phyloP scores from a whole-genome alignment of 2,329 filamentous ascomycete genomes.

The Ceratocystis albifundus region DNA sequence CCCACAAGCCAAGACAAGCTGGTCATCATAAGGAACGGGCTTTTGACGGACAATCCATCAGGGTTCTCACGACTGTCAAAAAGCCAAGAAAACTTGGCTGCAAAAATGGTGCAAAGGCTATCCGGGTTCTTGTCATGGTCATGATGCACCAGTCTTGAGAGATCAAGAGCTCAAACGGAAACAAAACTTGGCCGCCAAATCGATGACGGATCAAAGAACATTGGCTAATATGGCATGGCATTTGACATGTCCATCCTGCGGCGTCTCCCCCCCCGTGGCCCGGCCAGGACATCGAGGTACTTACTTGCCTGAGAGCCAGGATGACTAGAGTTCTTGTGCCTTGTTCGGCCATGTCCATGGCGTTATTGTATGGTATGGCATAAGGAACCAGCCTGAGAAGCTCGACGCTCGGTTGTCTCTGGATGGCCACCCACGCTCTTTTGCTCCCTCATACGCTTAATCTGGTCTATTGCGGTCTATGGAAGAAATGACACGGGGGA shows the following conservation, averaged over 20 bases:
- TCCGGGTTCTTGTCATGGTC: slow-evolving; percentile 10
- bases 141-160: neutral
- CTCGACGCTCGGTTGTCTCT: slow-evolving; percentile 4
- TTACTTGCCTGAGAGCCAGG: neutral
- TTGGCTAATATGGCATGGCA: slow-evolving; percentile 3
- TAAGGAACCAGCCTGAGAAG: neutral
- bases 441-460: neutral
- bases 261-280: neutral
- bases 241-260: neutral
- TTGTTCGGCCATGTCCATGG: neutral
- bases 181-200: neutral
- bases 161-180: neutral
- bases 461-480: neutral
- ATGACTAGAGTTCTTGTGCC: neutral
- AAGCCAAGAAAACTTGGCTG: slow-evolving; percentile 1
- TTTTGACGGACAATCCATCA: slow-evolving; percentile 11
- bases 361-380: neutral
- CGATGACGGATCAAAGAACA: slow-evolving; percentile 6
- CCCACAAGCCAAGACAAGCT: slow-evolving; percentile 10
- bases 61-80: slow-evolving; percentile 6
- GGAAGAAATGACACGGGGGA: neutral
- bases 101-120: slow-evolving; percentile 10
- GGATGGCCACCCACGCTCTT: slow-evolving; percentile 1
- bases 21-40: slow-evolving; percentile 4
- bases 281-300: neutral